Base-by-base conservation (phyloP, 208 protist species). In the Trypanosoma lewisi region DNA sequence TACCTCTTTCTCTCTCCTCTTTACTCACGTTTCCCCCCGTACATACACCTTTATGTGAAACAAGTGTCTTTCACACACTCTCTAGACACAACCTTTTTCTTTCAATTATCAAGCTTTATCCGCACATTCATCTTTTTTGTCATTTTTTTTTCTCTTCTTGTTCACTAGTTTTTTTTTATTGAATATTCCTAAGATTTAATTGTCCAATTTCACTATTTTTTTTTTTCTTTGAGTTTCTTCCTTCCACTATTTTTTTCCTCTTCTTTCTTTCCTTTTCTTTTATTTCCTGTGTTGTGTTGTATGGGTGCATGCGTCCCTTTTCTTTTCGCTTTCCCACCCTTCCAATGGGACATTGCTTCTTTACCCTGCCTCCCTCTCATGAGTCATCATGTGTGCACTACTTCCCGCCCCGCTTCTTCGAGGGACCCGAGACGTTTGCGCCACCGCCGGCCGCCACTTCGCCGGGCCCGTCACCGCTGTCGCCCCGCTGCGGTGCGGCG, bases 351-450 rank as follows among this genome's bases (percentile, higher is more conserved):
- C n/a, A 5, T n/a, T 21, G 5, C 42, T 48, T 25, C 16, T 48
- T 47, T 31, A 30, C 33, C 9, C 9, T 7, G n/a, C 9, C 37
- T 49, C 39, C 55, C 23, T 4, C 8, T 8, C 1, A 25, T 28
- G 0, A 5, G 42, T 47, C 42, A 5, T 47, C n/a, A n/a, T n/a
- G 23, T 2, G 4, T 23, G 25, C 23, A 25, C 28, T 67, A 78
- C 54, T 78, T 78, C 42, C 67, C 65, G 25, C 65, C 61, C 21
- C 73, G 66, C 39, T 70, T 78, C 28, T 69, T 68, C 45, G 61
- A 45, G 28, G 59, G 63, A 12, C 52, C 49, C n/a, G 56, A 34
- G 19, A 12, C 3, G 33, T 19, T 57, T 8, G 14, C 51, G 16
- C n/a, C 23, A 52, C 48, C 48, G 48, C 42, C 42, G 16, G n/a